A percentile compares a stretch with the other conserved stretches of the same genome.
Evolutionary conservation across 768 basidiomycete genomes (phyloP).

Genomic region (Cytidiella melzeri): DNA sequence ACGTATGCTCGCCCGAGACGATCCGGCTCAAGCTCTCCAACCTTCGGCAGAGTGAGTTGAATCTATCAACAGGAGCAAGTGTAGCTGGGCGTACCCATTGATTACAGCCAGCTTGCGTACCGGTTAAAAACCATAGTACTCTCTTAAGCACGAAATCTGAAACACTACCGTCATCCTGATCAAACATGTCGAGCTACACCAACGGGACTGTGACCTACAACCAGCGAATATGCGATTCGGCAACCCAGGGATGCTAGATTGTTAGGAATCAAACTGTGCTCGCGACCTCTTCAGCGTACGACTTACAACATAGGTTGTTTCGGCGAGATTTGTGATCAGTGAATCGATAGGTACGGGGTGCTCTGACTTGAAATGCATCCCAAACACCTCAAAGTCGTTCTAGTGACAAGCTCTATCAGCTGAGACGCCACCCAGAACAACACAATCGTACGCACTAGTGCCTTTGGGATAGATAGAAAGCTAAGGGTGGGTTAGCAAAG

Average conservation of each 20-base stretch:
- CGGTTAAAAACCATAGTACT: conserved; percentile 56
- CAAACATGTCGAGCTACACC: not conserved
- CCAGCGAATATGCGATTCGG: conserved; percentile 48
- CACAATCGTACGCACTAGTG: conserved; percentile 29
- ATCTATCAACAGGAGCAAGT: not conserved
- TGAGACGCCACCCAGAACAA: not conserved
- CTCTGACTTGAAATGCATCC: conserved; percentile 37
- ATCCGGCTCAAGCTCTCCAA: conserved; percentile 47
- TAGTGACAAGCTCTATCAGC: conserved; percentile 10
- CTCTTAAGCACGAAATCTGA: conserved; percentile 56
- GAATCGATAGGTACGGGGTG: conserved; percentile 38
- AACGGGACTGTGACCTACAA: conserved; percentile 31
- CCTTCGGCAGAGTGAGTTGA: conserved; percentile 21
- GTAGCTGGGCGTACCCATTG: conserved; percentile 41
- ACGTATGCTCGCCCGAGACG: conserved; percentile 56
- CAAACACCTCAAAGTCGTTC: conserved; percentile 53
- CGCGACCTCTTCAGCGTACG: not conserved
- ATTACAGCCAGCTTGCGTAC: conserved; percentile 48
- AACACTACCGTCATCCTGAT: conserved; percentile 24
- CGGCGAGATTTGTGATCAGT: conserved; percentile 53
- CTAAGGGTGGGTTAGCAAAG: conserved; percentile 18
- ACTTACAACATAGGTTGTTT: conserved; percentile 45
- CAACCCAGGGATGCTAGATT: conserved; percentile 54
- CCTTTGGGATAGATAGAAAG: conserved; percentile 56
- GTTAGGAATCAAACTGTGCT: not conserved